A percentile compares a stretch with the other conserved stretches of the same genome.
Evolutionary conservation across 257 asterid species (phyloP).

Genomic region (Fraxinus quadrangulata): DNA sequence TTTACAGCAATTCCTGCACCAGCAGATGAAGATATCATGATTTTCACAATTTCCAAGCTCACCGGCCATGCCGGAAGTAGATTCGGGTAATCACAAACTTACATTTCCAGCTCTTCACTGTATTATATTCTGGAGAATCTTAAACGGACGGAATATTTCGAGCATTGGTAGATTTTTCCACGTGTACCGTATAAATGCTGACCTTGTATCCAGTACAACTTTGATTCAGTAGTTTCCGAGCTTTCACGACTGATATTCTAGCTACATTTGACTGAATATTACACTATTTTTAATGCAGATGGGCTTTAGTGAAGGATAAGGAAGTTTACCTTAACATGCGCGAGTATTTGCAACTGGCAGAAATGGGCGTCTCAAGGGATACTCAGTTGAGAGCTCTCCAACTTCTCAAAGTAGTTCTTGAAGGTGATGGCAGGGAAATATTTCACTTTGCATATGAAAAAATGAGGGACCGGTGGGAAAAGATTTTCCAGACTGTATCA

Average conservation of each 20-base stretch:
- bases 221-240: no score
- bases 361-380: slow-evolving; percentile 60
- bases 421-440: slow-evolving; percentile 42
- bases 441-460: slow-evolving; percentile 46
- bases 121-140: no score
- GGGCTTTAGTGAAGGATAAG: slow-evolving; percentile 70
- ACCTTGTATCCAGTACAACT: no score
- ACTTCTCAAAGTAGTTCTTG: slow-evolving; percentile 44
- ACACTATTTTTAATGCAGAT: slow-evolving; percentile 35
- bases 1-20: slow-evolving; percentile 67
- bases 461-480: slow-evolving; percentile 64
- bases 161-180: no score
- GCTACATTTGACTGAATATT: not conserved
- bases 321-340: slow-evolving; percentile 49
- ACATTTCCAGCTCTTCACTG: not conserved
- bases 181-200: no score
- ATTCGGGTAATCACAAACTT: slow-evolving; percentile 48
- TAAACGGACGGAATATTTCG: no score
- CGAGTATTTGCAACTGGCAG: slow-evolving; percentile 26
- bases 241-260: not conserved
- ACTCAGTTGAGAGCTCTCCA: slow-evolving; percentile 62
- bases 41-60: slow-evolving; percentile 69
- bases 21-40: slow-evolving; percentile 68
- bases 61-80: slow-evolving; percentile 88
- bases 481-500: slow-evolving; percentile 38